Evolutionary conservation across 1,284 basidiomycete species (phyloP).

Genomic region (Cutaneotrichosporon cutaneum): DNA sequence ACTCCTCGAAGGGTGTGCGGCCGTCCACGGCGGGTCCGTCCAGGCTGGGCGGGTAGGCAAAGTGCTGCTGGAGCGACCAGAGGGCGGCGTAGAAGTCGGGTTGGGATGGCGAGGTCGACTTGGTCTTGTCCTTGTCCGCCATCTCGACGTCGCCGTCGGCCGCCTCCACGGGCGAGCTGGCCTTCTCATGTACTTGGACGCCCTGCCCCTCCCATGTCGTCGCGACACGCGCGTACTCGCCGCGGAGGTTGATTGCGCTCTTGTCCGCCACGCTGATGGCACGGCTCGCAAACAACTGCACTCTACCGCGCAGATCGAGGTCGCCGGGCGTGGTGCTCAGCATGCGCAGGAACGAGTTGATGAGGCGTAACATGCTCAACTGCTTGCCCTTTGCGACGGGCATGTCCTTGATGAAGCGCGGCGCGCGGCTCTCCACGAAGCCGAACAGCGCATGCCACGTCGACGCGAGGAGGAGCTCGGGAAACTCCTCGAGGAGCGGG

Average conservation of each 20-base stretch:
- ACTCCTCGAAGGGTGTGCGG: slow-evolving; percentile 38
- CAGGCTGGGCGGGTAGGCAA: slow-evolving; percentile 46
- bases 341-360: slow-evolving; percentile 47
- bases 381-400: slow-evolving; percentile 48
- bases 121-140: slow-evolving; percentile 8
- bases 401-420: slow-evolving; percentile 48
- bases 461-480: slow-evolving; percentile 43
- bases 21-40: slow-evolving; percentile 34
- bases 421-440: slow-evolving; percentile 44
- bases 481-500: slow-evolving; percentile 46
- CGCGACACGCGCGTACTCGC: slow-evolving; percentile 42
- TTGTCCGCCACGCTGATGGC: slow-evolving; percentile 48
- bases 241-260: slow-evolving; percentile 49
- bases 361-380: slow-evolving; percentile 42
- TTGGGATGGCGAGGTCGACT: slow-evolving; percentile 15
- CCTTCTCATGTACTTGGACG: not conserved
- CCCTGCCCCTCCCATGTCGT: slow-evolving; percentile 41
- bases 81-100: slow-evolving; percentile 49
- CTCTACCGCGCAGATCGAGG: slow-evolving; percentile 44
- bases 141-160: slow-evolving; percentile 11
- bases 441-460: slow-evolving; percentile 43
- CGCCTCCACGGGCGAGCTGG: not conserved
- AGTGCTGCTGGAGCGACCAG: slow-evolving; percentile 51
- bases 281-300: slow-evolving; percentile 46
- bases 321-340: slow-evolving; percentile 44